Percentiles rank a stretch among this genome's conserved stretches.
These are phyloP conservation scores for Fonsecaea monophora DNA, from an alignment of 2,329 filamentous ascomycete genomes.

Conservation along the genomic window DNA sequence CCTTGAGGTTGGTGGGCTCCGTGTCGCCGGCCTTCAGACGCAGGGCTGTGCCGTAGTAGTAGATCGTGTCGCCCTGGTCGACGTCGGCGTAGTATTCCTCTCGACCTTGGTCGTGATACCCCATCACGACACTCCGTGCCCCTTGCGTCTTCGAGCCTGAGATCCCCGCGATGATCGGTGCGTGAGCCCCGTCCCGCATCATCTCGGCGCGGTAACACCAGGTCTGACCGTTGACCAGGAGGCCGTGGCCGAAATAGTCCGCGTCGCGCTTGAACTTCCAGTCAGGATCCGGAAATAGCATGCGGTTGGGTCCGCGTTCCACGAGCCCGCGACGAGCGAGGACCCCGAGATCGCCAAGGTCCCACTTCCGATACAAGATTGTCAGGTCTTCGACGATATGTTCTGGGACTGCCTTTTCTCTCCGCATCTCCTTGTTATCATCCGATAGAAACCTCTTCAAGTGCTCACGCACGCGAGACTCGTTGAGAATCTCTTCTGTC, in stretches of 20 bases:
- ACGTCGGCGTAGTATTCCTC: conserved; percentile 56
- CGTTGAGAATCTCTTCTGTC: conserved; percentile 16
- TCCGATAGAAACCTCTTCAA: conserved; percentile 30
- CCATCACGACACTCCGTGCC: conserved; percentile 63
- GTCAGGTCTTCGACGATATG: conserved; percentile 36
- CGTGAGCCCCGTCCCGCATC: conserved; percentile 42
- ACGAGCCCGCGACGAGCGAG: conserved; percentile 30
- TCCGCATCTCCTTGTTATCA: conserved; percentile 8
- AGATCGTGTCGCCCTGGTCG: conserved; percentile 58
- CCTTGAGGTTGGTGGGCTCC: conserved; percentile 31
- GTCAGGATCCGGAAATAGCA: conserved; percentile 6
- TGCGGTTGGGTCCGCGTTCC: neutral
- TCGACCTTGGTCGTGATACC: conserved; percentile 36
- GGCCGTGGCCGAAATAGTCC: conserved; percentile 35
- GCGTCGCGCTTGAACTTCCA: conserved; percentile 17
- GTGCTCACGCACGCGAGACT: conserved; percentile 11
- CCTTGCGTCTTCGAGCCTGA: conserved; percentile 54
- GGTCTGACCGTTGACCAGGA: conserved; percentile 42
- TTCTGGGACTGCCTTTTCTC: conserved; percentile 17
- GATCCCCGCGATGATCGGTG: conserved; percentile 50
- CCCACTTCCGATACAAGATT: conserved; percentile 33
- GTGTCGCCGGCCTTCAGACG: conserved; percentile 41
- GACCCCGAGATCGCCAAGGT: conserved; percentile 30
- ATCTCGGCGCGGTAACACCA: conserved; percentile 39
- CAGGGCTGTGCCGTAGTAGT: conserved; percentile 59